Evolutionary conservation across 1,284 basidiomycete species (phyloP).

Genomic region (Puccinia horiana): DNA sequence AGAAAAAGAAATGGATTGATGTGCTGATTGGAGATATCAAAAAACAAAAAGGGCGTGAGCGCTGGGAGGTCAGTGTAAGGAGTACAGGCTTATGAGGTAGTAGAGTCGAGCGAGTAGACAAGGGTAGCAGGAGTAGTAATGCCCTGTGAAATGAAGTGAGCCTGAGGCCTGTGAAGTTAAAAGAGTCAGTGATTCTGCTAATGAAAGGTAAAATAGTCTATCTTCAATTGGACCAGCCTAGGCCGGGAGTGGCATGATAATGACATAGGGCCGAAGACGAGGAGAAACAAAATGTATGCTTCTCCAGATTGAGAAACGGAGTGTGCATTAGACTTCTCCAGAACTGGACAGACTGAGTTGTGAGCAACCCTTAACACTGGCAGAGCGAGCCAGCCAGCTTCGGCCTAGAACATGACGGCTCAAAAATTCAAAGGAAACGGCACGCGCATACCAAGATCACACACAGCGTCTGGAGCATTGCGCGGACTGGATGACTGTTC

Average conservation of each 20-base stretch:
- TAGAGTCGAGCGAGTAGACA: neutral
- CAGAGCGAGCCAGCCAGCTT: no score
- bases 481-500: neutral
- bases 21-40: conserved; percentile 29
- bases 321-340: neutral
- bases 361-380: no score
- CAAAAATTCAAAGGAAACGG: neutral
- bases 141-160: neutral
- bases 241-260: conserved; percentile 6
- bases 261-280: neutral
- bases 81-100: conserved; percentile 33
- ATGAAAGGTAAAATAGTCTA: neutral
- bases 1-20: conserved; percentile 32
- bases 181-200: neutral
- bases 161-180: conserved; percentile 7
- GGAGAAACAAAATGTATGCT: conserved; percentile 16
- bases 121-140: conserved; percentile 11
- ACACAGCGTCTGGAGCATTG: neutral
- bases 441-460: neutral
- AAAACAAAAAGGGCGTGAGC: conserved; percentile 35
- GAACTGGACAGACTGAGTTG: neutral
- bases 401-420: no score
- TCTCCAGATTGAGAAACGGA: neutral
- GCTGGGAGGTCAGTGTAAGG: conserved; percentile 32
- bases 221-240: conserved; percentile 28